Evolutionary conservation across 306 rosid genomes (phyloP).

Genomic region (Carpinus viminea): DNA sequence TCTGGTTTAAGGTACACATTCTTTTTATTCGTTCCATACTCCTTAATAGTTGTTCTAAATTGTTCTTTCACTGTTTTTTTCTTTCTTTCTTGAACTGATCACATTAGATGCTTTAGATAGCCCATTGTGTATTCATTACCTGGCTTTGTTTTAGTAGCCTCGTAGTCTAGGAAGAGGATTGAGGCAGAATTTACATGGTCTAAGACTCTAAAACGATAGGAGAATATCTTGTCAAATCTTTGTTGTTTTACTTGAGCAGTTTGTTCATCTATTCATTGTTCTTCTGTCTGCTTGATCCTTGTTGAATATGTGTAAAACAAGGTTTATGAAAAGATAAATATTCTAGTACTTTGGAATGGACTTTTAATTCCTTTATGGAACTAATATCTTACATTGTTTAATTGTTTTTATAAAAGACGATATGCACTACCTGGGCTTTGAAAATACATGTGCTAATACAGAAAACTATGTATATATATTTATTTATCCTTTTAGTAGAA

Average conservation of each 20-base stretch:
- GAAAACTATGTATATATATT: too few species aligned
- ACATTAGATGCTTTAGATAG: background rate
- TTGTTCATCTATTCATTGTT: background rate
- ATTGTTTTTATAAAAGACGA: background rate
- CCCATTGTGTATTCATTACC: background rate
- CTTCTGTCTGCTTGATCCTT: background rate
- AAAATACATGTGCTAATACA: too few species aligned
- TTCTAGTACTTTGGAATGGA: too few species aligned
- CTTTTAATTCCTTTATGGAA: too few species aligned
- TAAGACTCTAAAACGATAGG: background rate
- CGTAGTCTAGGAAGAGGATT: background rate
- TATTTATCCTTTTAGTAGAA: too few species aligned
- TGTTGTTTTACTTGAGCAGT: background rate
- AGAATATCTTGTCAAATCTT: background rate
- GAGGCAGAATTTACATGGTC: background rate
- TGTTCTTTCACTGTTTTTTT: background rate
- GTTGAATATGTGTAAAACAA: background rate
- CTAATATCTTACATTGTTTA: background rate
- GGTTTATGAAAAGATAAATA: background rate
- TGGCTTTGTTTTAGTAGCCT: background rate
- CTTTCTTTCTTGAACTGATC: background rate
- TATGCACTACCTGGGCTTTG: too few species aligned
- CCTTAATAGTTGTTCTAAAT: conserved; percentile 9
- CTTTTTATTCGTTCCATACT: conserved; percentile 18
- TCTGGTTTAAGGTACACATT: conserved; percentile 82